Conservation (phyloP, 2,329 filamentous ascomycete genomes). For the Fusarium armeniacum region DNA sequence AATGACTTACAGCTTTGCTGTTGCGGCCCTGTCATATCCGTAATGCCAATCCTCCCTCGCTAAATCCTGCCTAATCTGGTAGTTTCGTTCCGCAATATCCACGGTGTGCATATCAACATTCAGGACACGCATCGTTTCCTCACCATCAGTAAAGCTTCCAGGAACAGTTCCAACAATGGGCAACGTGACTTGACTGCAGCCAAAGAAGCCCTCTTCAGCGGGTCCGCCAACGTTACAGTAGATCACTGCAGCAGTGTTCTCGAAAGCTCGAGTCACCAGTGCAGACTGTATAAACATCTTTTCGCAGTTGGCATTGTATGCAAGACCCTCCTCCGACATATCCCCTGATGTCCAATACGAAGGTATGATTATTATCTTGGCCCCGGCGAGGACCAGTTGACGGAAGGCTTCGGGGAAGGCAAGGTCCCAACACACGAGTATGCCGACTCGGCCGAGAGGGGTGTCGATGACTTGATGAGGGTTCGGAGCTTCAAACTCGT, state of each 20-base stretch:
- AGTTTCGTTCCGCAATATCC: slow-evolving; percentile 79
- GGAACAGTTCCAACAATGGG: slow-evolving; percentile 75
- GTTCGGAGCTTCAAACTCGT: slow-evolving; percentile 52
- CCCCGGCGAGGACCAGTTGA: slow-evolving; percentile 76
- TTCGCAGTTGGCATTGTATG: slow-evolving; percentile 73
- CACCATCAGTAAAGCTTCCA: slow-evolving; percentile 66
- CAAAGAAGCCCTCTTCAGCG: slow-evolving; percentile 39
- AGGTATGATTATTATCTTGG: slow-evolving; percentile 78
- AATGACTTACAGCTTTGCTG: slow-evolving; percentile 9
- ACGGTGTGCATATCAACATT: slow-evolving; percentile 75
- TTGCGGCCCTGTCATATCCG: slow-evolving; percentile 31
- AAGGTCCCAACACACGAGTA: slow-evolving; percentile 83
- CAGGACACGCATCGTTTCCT: slow-evolving; percentile 73
- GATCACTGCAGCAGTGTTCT: slow-evolving; percentile 79
- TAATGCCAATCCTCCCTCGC: slow-evolving; percentile 75
- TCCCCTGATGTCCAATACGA: slow-evolving; percentile 75
- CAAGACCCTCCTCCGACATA: slow-evolving; percentile 63
- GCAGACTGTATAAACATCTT: slow-evolving; percentile 74
- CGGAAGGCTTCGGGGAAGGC: slow-evolving; percentile 84
- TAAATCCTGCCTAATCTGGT: slow-evolving; percentile 71
- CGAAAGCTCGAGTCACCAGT: slow-evolving; percentile 75
- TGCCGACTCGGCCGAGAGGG: slow-evolving; percentile 68
- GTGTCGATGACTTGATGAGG: slow-evolving; percentile 71
- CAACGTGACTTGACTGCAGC: slow-evolving; percentile 74
- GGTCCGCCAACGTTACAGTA: slow-evolving; percentile 77